phyloP scores from a whole-genome alignment of 345 rosid genomes.

The Eucalyptus virginea region DNA sequence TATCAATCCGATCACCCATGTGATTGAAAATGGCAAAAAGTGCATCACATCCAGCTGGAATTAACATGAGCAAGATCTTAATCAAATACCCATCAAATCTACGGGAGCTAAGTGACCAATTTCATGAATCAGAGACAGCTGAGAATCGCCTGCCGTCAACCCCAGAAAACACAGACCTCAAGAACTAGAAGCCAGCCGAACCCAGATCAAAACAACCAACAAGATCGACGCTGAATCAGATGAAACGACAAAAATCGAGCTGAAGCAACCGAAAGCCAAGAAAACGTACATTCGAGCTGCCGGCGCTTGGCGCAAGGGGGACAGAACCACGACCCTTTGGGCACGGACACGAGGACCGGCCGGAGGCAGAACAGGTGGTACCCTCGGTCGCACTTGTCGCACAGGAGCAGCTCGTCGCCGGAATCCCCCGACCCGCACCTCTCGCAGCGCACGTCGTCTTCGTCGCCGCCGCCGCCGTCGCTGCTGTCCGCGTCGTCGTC shows the following conservation, averaged over 20 bases:
- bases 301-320: slow-evolving; percentile 42
- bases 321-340: slow-evolving; percentile 85
- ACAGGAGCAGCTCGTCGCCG: slow-evolving; percentile 59
- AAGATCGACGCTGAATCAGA: background rate
- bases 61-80: background rate
- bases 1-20: background rate
- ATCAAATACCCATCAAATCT: background rate
- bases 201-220: background rate
- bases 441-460: slow-evolving; percentile 37
- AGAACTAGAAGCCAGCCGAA: background rate
- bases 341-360: slow-evolving; percentile 79
- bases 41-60: background rate
- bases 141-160: background rate
- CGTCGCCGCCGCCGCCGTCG: slow-evolving; percentile 18
- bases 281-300: slow-evolving; percentile 48
- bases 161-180: background rate
- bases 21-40: background rate
- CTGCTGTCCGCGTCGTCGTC: background rate
- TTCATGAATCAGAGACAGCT: background rate
- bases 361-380: slow-evolving; percentile 76
- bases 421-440: slow-evolving; percentile 62
- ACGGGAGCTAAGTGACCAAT: background rate
- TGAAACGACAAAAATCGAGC: background rate
- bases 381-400: slow-evolving; percentile 81
- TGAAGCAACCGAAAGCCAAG: background rate